These are phyloP conservation scores for Pleurozium schreberi DNA, from an alignment of 225 moss, liverwort and hornwort genomes.

Conservation along the genomic window DNA sequence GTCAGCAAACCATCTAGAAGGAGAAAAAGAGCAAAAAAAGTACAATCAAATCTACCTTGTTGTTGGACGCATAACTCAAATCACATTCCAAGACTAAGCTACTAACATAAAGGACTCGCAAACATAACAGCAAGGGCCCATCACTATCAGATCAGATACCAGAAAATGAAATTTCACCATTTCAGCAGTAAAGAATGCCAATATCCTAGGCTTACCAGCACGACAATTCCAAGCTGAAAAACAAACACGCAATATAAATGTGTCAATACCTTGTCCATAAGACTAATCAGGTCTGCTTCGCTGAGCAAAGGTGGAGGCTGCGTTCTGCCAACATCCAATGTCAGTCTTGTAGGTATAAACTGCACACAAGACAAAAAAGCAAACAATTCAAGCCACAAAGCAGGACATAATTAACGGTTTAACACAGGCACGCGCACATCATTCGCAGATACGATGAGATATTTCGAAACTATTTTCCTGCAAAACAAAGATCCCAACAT, in stretches of 20 bases:
- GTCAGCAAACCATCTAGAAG: slow-evolving; percentile 31
- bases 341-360: slow-evolving; percentile 85
- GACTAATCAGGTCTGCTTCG: slow-evolving; percentile 94
- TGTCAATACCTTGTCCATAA: slow-evolving; percentile 87
- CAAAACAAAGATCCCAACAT: background rate
- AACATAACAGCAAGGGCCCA: background rate
- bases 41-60: background rate
- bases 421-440: background rate
- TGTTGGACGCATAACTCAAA: background rate
- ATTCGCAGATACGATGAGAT: background rate
- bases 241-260: background rate
- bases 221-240: background rate
- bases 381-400: background rate
- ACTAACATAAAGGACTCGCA: background rate
- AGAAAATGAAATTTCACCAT: background rate
- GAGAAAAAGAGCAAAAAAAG: background rate
- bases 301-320: slow-evolving; percentile 78
- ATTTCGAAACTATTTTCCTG: background rate
- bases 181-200: background rate
- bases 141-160: background rate
- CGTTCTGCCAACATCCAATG: slow-evolving; percentile 85
- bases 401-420: background rate
- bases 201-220: background rate
- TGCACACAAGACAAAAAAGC: slow-evolving; percentile 25
- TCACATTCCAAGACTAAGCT: background rate